These are phyloP conservation scores for Aspergillus carlsbadensis DNA, from an alignment of 495 filamentous ascomycete genomes.

Conservation along the genomic window DNA sequence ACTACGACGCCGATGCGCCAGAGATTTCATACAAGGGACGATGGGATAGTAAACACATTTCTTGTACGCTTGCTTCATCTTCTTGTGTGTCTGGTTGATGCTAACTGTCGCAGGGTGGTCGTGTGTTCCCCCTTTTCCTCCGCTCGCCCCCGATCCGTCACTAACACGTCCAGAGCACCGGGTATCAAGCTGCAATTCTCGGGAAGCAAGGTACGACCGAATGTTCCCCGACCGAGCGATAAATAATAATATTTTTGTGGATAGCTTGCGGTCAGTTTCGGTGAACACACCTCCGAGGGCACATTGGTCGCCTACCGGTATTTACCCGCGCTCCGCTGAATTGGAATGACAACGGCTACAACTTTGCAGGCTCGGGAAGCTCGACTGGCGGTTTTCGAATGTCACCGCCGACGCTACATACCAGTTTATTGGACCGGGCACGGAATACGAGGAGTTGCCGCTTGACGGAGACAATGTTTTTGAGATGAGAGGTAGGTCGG, in stretches of 20 bases:
- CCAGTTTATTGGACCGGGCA: slow-evolving; percentile 49
- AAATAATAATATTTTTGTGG: slow-evolving; percentile 9
- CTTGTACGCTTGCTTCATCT: slow-evolving; percentile 48
- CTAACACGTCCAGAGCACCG: slow-evolving; percentile 40
- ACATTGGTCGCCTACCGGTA: slow-evolving; percentile 58
- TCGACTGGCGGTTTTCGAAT: slow-evolving; percentile 69
- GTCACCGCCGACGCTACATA: slow-evolving; percentile 61
- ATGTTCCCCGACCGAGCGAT: background rate
- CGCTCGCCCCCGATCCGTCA: background rate
- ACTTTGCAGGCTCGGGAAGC: slow-evolving; percentile 49
- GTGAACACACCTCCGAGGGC: slow-evolving; percentile 52
- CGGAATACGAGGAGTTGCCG: slow-evolving; percentile 18
- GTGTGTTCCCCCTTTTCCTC: slow-evolving; percentile 26
- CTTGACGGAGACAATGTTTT: slow-evolving; percentile 23
- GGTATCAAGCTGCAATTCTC: slow-evolving; percentile 66
- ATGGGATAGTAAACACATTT: slow-evolving; percentile 66
- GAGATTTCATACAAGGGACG: slow-evolving; percentile 70
- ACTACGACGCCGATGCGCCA: slow-evolving; percentile 52
- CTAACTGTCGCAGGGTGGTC: slow-evolving; percentile 35
- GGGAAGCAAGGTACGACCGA: slow-evolving; percentile 49
- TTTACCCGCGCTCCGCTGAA: background rate
- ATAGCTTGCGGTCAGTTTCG: slow-evolving; percentile 59
- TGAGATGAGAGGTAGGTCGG: slow-evolving; percentile 36
- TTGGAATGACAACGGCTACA: background rate
- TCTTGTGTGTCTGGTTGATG: background rate